Evolutionary conservation across 2,329 filamentous ascomycete species (phyloP), one percentile per base, ranked within the genome.

Genomic region (Cordyceps tenuipes): DNA sequence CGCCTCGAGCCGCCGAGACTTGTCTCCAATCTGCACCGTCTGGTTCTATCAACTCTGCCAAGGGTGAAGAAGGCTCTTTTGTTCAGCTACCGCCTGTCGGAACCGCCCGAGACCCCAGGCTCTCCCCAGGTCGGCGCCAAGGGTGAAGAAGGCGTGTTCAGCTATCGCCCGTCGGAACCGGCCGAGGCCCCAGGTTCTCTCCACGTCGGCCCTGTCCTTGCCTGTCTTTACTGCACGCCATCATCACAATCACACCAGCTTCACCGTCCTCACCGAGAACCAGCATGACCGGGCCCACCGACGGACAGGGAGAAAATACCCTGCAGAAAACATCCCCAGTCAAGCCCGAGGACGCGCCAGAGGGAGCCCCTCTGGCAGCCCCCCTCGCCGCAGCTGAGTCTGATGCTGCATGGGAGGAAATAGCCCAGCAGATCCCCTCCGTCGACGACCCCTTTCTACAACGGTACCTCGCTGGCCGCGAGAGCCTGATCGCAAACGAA

Each of bases 401-500:
- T 51, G 78, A 84, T 46, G 77, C 84, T 59, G 82, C 85, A 60
- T 87, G 83, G 82, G 77, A 76, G 34, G 81, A 84, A 64, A 70
- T 86, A 62, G 71, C 76, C 50, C 71, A 78, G 62, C 82, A 80
- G n/a, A 74, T 88, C 43, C 85, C 85, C 5, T 72, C 74, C 2
- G 73, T 74, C 21, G 76, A 82, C 10, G 90, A 96, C 67, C 84
- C 87, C 0, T 91, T 96, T 71, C 82, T 97, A 51, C 84, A 90
- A 67, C 85, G 93, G 70, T 97, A 96, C 69, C 76, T 96, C 44
- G 75, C 83, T 48, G 90, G 90, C 23, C 84, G 92, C 55, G 81
- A 87, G 66, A 85, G 84, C 29, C 80, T 97, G 57, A 88, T 96
- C 61, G 79, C 80, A 19, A 83, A 96, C 69, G 94, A 97, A 72